These are phyloP conservation scores for Linum tenue DNA, from an alignment of 345 rosid genomes.

Conservation along the genomic window DNA sequence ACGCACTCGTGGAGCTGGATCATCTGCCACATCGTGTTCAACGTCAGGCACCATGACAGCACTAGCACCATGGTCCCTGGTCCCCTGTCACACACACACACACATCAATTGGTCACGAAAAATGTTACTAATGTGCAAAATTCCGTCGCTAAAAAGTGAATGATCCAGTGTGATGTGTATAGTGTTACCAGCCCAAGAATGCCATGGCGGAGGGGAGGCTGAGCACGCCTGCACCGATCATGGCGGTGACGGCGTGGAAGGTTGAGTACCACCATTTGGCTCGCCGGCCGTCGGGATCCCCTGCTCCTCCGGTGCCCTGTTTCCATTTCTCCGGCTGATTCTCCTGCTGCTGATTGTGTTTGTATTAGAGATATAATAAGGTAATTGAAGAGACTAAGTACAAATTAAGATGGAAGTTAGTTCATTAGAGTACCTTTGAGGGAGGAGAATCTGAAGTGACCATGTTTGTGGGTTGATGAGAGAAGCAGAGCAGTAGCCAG, in stretches of 20 bases:
- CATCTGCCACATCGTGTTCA: constrained; percentile 88
- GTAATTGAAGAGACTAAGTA: no score
- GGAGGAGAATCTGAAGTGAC: no score
- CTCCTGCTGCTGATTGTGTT: no score
- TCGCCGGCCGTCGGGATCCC: constrained; percentile 18
- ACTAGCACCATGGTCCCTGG: constrained; percentile 45
- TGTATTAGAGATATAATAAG: no score
- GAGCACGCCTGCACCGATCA: constrained; percentile 90
- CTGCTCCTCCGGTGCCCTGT: neutral
- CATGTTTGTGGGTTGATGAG: no score
- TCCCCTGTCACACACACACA: constrained; percentile 37
- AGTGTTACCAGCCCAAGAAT: constrained; percentile 62
- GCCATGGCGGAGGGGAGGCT: constrained; percentile 84
- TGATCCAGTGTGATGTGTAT: no score
- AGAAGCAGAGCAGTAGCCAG: no score
- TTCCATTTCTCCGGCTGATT: neutral
- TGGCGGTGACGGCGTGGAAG: constrained; percentile 86
- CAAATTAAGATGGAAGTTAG: no score
- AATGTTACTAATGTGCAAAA: neutral
- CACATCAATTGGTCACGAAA: neutral
- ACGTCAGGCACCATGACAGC: constrained; percentile 62
- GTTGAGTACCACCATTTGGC: constrained; percentile 93
- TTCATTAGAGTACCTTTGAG: no score
- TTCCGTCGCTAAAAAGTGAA: neutral
- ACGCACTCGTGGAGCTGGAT: constrained; percentile 82